Base-by-base conservation (phyloP, 495 filamentous ascomycete species). In the Pyrenopolyporus hunteri region DNA sequence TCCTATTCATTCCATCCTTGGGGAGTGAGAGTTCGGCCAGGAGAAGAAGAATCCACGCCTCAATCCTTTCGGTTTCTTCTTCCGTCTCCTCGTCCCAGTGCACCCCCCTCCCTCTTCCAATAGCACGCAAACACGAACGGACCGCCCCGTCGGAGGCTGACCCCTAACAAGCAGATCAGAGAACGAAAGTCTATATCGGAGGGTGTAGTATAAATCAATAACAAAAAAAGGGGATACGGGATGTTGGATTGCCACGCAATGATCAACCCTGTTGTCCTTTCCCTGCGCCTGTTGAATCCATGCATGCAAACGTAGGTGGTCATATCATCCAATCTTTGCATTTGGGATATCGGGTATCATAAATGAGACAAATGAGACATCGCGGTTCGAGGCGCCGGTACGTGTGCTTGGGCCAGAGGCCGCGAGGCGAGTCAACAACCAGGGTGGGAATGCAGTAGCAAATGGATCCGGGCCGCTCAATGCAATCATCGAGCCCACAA, bases 221-320 rank as follows among this genome's bases (percentile, higher is more conserved):
- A 59, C 60, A 63, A 46, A 52, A 67, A 70, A 59, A 70, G 70
- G 44, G 57, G 66, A 72, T 56, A 57, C 14, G 19, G 32, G 40
- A 51, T 55, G 19, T 40, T 36, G 39, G 43, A 54, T 32, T 49
- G 16, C 45, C 31, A 16, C 28, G 14, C 42, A 29, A 58, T 43
- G 44, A 1, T 22, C 43, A 54, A 45, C 25, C 7, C 14, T 25
- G 23, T 14, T 50, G 19, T 35, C 62, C 14, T 26, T 47, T 58
- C 37, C 55, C 31, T 46, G 25, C 57, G 49, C 49, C 52, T 54
- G 39, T 58, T 29, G 48, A 57, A 63, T 53, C 52, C 35, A 63
- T 63, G 48, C 55, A 58, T 63, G 58, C 53, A 63, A 67, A 37
- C 47, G 47, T 63, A 53, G 45, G 26, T 29, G 17, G 45, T 49